These are phyloP conservation scores for Symbiodinium pilosum DNA, from an alignment of 73 alveolate species.

Conservation along the genomic window DNA sequence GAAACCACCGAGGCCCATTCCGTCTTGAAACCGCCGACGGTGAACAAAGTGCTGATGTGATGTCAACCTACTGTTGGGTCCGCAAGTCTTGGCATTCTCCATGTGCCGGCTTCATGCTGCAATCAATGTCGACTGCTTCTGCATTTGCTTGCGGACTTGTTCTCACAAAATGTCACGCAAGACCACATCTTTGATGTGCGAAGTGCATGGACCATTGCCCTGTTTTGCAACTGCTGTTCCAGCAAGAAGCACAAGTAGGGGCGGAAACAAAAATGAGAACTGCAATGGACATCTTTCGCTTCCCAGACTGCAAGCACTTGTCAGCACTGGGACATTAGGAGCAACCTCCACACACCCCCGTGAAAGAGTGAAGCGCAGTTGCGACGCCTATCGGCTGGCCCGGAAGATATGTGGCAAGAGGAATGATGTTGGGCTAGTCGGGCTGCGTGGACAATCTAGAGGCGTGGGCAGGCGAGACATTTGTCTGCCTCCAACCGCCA, in stretches of 20 bases:
- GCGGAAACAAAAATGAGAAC: no score
- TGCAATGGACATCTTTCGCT: no score
- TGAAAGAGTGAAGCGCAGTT: no score
- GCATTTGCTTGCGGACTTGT: no score
- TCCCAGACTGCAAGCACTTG: no score
- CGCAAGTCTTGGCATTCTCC: no score
- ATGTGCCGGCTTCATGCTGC: background rate
- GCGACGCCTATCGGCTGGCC: no score
- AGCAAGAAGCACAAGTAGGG: background rate
- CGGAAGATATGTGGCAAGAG: background rate
- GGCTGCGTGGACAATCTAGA: background rate
- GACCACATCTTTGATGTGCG: background rate
- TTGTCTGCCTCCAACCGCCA: background rate
- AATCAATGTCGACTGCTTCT: background rate
- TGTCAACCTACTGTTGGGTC: no score
- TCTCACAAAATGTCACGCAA: no score
- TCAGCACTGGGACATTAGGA: no score
- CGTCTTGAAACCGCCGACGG: slow-evolving; percentile 2
- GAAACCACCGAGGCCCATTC: slow-evolving; percentile 9
- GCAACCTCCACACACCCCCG: no score
- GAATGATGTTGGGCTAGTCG: background rate
- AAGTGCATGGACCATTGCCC: background rate
- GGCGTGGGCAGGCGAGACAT: background rate
- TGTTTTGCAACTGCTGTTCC: slow-evolving; percentile 14
- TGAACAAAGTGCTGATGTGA: background rate